Evolutionary conservation across 306 rosid species (phyloP).

Genomic region (Fagus sylvatica): DNA sequence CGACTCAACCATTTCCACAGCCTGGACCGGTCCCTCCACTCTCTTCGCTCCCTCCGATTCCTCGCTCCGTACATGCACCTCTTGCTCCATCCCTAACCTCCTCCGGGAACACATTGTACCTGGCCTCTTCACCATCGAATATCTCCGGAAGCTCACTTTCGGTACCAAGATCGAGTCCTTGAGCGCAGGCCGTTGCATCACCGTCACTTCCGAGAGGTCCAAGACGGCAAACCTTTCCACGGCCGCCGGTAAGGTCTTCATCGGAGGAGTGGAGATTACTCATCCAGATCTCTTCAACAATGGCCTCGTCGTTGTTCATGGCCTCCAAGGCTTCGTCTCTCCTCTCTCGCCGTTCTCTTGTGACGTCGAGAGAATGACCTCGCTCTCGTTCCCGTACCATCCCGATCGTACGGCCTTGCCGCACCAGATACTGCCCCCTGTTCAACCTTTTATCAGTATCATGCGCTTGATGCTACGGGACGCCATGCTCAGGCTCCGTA

Average conservation of each 20-base stretch:
- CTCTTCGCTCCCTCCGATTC: conserved; percentile 68
- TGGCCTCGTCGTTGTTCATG: conserved; percentile 61
- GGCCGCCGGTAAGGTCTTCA: conserved; percentile 40
- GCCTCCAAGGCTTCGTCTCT: conserved; percentile 60
- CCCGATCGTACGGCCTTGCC: conserved; percentile 37
- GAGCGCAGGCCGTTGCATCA: conserved; percentile 73
- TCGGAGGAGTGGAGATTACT: conserved; percentile 67
- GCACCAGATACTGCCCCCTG: conserved; percentile 1
- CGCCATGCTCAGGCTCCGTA: conserved; percentile 70
- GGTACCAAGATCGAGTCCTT: conserved; percentile 69
- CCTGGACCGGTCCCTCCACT: conserved; percentile 70
- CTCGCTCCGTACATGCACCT: conserved; percentile 51
- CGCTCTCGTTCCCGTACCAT: conserved; percentile 57
- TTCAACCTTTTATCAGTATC: conserved; percentile 35
- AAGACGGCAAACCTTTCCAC: conserved; percentile 13
- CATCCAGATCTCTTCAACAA: conserved; percentile 59
- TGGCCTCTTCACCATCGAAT: conserved; percentile 60
- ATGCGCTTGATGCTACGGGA: conserved; percentile 68
- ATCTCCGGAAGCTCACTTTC: conserved; percentile 56
- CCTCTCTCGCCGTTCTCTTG: conserved; percentile 66
- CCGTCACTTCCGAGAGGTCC: conserved; percentile 48
- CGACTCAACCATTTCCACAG: conserved; percentile 25
- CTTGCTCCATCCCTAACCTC: conserved; percentile 60
- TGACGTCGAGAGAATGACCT: conserved; percentile 57
- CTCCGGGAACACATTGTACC: conserved; percentile 70